Base-by-base conservation (phyloP, 2,329 filamentous ascomycete genomes). In the Rhynchosporium graminicola region DNA sequence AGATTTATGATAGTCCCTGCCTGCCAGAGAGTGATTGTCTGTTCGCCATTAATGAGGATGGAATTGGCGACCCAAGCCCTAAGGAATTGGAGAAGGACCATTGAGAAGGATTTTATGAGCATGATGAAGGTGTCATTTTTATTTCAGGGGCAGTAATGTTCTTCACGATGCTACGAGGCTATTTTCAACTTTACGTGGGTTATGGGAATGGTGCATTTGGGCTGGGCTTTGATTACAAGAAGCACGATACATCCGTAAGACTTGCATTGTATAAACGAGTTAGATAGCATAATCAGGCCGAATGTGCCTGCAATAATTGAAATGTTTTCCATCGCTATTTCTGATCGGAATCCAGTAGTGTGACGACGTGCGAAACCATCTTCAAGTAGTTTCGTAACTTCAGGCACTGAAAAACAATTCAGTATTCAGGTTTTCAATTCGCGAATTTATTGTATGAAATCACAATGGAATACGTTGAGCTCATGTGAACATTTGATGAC, bases 1-100 rank as follows among this genome's bases (percentile, higher is more conserved):
- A 98, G 82, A 99, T 99, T 66, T 99, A 99, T 75, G 96, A 99
- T 78, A 98, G 93, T 71, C 95, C 95, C 1, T 99, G 95, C 77
- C 80, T 99, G 67, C 95, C 95, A 0, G 95, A 99, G 79, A 96
- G 92, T 71, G 96, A 99, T 76, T 96, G 92, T 74, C 78, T 98
- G 70, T 99, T 99, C 78, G 94, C 95, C 52, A 99, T 99, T 75
- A 92, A 91, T 62, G 96, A 98, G 77, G 92, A 97, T 75, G 95
- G 95, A 48, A 99, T 99, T 73, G 92, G 92, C 33, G 95, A 99
- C 75, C 95, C 95, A 50, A 91, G 89, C 63, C 94, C 95, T 51
- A 99, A 99, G 81, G 95, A 99, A 72, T 77, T 94, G 75, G 94
- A 98, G 74, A 96, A 96, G 78, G 89, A 92, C 61, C 50, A 52